Evolutionary conservation across 164 flowering plant species (phyloP).

Genomic region (Aristolochia californica): DNA sequence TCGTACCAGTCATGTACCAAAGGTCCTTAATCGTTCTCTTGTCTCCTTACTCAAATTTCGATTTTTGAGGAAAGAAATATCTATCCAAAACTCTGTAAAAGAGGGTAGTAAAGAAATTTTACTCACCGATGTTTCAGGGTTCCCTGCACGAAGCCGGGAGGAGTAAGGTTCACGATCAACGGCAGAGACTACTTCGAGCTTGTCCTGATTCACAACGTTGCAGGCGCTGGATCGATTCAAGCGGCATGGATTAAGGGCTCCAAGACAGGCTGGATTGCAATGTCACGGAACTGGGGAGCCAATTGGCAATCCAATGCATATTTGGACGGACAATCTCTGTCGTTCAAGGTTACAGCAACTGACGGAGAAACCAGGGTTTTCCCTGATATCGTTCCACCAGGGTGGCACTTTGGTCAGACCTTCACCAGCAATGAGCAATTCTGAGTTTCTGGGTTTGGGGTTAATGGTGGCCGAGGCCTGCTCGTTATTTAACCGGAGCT

Average conservation of each 20-base stretch:
- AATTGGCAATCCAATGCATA: slow-evolving; percentile 81
- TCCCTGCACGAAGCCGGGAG: slow-evolving; percentile 73
- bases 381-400: slow-evolving; percentile 39
- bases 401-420: slow-evolving; percentile 79
- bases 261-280: slow-evolving; percentile 44
- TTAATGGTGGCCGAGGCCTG: slow-evolving; percentile 46
- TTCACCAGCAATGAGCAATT: slow-evolving; percentile 57
- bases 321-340: slow-evolving; percentile 71
- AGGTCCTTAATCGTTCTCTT: slow-evolving; percentile 29
- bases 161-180: slow-evolving; percentile 73
- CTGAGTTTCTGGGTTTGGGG: slow-evolving; percentile 13
- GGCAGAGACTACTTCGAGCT: slow-evolving; percentile 87
- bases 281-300: slow-evolving; percentile 97
- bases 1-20: slow-evolving; percentile 63
- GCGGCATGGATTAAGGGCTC: slow-evolving; percentile 67
- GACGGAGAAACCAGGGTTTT: slow-evolving; percentile 58
- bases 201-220: slow-evolving; percentile 66
- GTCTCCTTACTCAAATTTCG: neutral
- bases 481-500: slow-evolving; percentile 21
- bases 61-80: too few species aligned
- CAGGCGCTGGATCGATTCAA: slow-evolving; percentile 53
- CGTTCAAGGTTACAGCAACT: slow-evolving; percentile 61
- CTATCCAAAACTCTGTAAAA: too few species aligned
- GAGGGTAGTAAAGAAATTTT: neutral
- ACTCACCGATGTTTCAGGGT: slow-evolving; percentile 38